These are phyloP conservation scores for Parastagonospora nodorum DNA, from an alignment of 2,329 filamentous ascomycete species.

Conservation along the genomic window DNA sequence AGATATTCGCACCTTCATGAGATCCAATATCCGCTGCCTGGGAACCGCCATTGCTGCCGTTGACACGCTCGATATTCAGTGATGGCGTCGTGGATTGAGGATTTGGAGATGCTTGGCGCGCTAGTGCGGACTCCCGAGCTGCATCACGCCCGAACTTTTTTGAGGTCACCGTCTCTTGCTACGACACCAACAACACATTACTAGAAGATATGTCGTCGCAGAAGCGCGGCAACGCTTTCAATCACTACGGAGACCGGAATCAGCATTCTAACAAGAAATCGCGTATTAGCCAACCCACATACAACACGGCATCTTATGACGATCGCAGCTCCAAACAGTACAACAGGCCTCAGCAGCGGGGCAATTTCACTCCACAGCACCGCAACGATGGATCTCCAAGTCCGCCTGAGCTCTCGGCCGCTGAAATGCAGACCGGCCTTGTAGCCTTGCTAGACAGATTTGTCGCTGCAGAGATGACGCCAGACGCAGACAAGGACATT, in stretches of 20 bases:
- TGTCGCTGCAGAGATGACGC: conserved; percentile 30
- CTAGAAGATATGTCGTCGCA: conserved; percentile 24
- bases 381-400: background rate
- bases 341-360: background rate
- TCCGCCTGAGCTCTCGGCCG: conserved; percentile 18
- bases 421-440: conserved; percentile 36
- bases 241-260: conserved; percentile 24
- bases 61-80: background rate
- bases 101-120: conserved; percentile 9
- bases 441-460: conserved; percentile 39
- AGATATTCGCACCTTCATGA: conserved; percentile 71
- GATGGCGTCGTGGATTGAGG: background rate
- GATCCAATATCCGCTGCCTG: conserved; percentile 62
- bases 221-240: conserved; percentile 24
- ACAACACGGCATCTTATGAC: conserved; percentile 4
- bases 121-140: conserved; percentile 12
- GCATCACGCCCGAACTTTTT: background rate
- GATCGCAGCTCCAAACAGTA: background rate
- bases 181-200: background rate
- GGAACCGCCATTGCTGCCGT: conserved; percentile 55
- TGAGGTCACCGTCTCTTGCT: background rate
- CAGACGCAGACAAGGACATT: conserved; percentile 29
- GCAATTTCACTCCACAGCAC: conserved; percentile 1
- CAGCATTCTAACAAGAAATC: conserved; percentile 19
- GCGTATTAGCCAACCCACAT: conserved; percentile 5